Base-by-base conservation (phyloP, 257 asterid genomes). In the Handroanthus guayacan region DNA sequence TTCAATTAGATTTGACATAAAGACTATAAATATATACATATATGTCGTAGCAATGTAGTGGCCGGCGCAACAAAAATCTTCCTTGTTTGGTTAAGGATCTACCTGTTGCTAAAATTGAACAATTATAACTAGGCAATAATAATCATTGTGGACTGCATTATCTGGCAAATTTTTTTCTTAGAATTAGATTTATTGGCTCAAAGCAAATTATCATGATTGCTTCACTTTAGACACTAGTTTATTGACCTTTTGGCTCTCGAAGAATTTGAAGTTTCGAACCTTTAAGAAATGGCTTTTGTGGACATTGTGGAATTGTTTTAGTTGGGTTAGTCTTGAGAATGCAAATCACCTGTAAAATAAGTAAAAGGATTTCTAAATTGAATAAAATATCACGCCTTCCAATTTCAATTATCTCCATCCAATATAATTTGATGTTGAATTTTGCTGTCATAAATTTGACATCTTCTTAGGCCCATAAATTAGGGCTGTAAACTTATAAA, bases 131-230 rank as follows among this genome's bases (percentile, higher is more conserved):
- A 41, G 57, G 77, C 69, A 78, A 85, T 84, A 77, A 82, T 72
- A 78, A 85, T 84, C 79, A 82, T 72, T 72, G 66, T 62, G 44
- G 16, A 67, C 67, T 79, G 71, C 70, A 47, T 57, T 63, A 47
- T 72, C 67, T 25, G 51, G 68, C 79, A 43, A 65, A 72, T 11
- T 39, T 12, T 64, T 75, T 67, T 81, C 68, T 7, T 45, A 69
- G 72, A 57, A 44, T 74, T 68, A 65, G 43, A 45, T 78, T 84
- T 84, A 62, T 79, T 75, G 82, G 81, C 87, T 81, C 83, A 68
- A 83, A 78, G 75, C 71, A 25, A 34, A 5, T 31, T 2, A 61
- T 54, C 60, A 73, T 85, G 55, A 80, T 80, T 77, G 37, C 31
- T 41, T 16, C 37, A 55, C 43, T 58, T 72, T 72, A 37, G 11